Evolutionary conservation across 495 filamentous ascomycete species (phyloP).

Genomic region (Talaromyces trachyspermus): DNA sequence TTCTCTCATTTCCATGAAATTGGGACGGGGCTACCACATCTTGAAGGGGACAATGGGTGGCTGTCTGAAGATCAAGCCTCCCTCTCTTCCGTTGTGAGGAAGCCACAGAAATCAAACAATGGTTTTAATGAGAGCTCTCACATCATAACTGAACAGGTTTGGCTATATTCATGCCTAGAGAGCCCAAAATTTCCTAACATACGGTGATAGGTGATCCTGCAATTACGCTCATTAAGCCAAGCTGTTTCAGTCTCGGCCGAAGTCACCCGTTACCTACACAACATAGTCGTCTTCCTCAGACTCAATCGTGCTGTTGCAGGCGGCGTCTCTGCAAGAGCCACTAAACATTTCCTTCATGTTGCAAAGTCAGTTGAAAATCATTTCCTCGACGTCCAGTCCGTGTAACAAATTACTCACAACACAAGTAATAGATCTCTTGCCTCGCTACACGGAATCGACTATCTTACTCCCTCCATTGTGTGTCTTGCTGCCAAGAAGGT

Average conservation of each 20-base stretch:
- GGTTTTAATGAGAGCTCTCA: background rate
- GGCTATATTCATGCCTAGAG: too few species aligned
- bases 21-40: slow-evolving; percentile 62
- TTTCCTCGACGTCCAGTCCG: too few species aligned
- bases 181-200: too few species aligned
- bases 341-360: slow-evolving; percentile 64
- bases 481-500: slow-evolving; percentile 80
- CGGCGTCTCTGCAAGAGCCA: slow-evolving; percentile 69
- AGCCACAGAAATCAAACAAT: slow-evolving; percentile 9
- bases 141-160: slow-evolving; percentile 4
- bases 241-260: slow-evolving; percentile 50
- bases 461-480: slow-evolving; percentile 77
- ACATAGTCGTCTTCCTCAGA: slow-evolving; percentile 77
- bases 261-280: slow-evolving; percentile 71
- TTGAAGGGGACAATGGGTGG: slow-evolving; percentile 52
- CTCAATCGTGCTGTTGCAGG: slow-evolving; percentile 76
- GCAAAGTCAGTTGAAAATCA: slow-evolving; percentile 43
- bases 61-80: slow-evolving; percentile 39
- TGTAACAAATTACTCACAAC: background rate
- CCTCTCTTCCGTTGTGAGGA: slow-evolving; percentile 39
- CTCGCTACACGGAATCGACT: slow-evolving; percentile 71
- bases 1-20: slow-evolving; percentile 79
- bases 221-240: slow-evolving; percentile 26
- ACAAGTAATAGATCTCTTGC: slow-evolving; percentile 58
- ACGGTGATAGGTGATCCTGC: slow-evolving; percentile 2